Conservation (phyloP, 1,284 basidiomycete species). For the Fistulinella staudtii region DNA sequence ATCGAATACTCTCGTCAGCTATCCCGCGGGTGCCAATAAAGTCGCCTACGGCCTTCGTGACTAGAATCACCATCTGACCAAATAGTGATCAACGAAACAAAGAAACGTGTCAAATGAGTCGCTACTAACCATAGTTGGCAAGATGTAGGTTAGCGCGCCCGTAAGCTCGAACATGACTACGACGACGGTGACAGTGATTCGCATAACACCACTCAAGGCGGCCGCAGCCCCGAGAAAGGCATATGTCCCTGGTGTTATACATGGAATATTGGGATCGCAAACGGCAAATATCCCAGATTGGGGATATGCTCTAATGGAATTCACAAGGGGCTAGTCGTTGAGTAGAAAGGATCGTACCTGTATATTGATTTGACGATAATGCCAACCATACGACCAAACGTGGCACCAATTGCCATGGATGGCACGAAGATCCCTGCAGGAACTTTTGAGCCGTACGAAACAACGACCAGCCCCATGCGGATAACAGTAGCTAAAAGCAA, state of each 20-base stretch:
- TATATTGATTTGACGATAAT: slow-evolving; percentile 94
- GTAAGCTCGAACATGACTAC: slow-evolving; percentile 99
- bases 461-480: slow-evolving; percentile 80
- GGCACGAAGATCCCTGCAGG: slow-evolving; percentile 98
- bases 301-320: slow-evolving; percentile 65
- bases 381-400: slow-evolving; percentile 93
- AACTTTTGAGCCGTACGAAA: slow-evolving; percentile 96
- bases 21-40: slow-evolving; percentile 91
- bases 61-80: slow-evolving; percentile 93
- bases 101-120: not conserved
- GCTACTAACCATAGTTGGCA: slow-evolving; percentile 89
- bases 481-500: slow-evolving; percentile 89
- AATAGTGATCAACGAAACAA: not conserved
- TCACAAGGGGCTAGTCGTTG: not conserved
- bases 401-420: slow-evolving; percentile 96
- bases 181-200: slow-evolving; percentile 96
- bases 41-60: slow-evolving; percentile 98
- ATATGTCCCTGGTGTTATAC: slow-evolving; percentile 98
- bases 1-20: slow-evolving; percentile 94
- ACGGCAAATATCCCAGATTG: slow-evolving; percentile 84
- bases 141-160: slow-evolving; percentile 94
- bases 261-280: slow-evolving; percentile 89
- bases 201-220: slow-evolving; percentile 92
- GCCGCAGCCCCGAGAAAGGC: slow-evolving; percentile 94
- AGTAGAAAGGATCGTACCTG: slow-evolving; percentile 47